Percentiles rank a stretch among this genome's conserved stretches.
phyloP scores from a whole-genome alignment of 495 filamentous ascomycete species.

The Penicillium cataractarum region DNA sequence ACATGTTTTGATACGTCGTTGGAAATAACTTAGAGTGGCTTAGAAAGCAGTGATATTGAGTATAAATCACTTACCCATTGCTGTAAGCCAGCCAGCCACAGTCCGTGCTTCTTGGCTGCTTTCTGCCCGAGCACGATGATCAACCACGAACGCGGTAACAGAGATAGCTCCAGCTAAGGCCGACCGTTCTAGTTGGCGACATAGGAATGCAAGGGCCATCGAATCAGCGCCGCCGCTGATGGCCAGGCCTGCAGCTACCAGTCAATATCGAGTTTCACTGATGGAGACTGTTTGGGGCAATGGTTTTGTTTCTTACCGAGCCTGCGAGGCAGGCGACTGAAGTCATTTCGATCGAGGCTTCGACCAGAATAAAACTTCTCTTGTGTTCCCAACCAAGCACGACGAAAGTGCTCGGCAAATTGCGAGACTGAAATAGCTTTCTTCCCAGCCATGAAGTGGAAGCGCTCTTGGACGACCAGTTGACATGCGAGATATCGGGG shows the following conservation, averaged over 20 bases:
- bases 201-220: slow-evolving; percentile 88
- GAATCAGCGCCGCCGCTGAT: slow-evolving; percentile 95
- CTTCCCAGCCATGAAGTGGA: slow-evolving; percentile 16
- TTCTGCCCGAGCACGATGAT: slow-evolving; percentile 72
- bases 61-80: slow-evolving; percentile 37
- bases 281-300: slow-evolving; percentile 10
- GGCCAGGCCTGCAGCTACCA: slow-evolving; percentile 64
- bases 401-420: slow-evolving; percentile 56
- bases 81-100: slow-evolving; percentile 57
- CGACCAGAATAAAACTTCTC: neutral
- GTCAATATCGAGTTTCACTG: slow-evolving; percentile 4
- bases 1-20: neutral
- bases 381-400: slow-evolving; percentile 50
- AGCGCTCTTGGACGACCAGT: slow-evolving; percentile 4
- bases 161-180: slow-evolving; percentile 29
- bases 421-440: slow-evolving; percentile 52
- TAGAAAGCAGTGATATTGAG: neutral
- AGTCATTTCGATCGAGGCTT: slow-evolving; percentile 12
- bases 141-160: slow-evolving; percentile 72
- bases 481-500: neutral
- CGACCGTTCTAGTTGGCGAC: slow-evolving; percentile 45
- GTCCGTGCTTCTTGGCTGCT: slow-evolving; percentile 68
- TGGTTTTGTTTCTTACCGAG: slow-evolving; percentile 16
- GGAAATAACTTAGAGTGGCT: neutral
- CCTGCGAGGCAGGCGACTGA: slow-evolving; percentile 12